Conservation (phyloP, 2,329 filamentous ascomycete species). For the Scedosporium dehoogii region DNA sequence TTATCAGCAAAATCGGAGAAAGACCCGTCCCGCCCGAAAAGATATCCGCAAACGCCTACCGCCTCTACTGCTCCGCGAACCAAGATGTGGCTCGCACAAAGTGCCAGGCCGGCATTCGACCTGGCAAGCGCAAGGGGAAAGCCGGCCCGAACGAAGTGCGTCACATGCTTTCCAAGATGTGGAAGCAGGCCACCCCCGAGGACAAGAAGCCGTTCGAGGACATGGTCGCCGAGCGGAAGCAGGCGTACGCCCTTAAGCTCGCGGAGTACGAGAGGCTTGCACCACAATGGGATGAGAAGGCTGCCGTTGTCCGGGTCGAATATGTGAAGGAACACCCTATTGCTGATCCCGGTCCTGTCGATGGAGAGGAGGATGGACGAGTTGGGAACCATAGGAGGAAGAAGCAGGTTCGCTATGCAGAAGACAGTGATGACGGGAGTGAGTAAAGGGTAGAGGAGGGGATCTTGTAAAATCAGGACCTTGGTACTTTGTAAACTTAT, state of each 20-base stretch:
- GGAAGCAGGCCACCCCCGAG: conserved; percentile 66
- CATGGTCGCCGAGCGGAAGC: conserved; percentile 61
- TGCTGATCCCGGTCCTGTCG: conserved; percentile 15
- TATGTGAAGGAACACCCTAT: conserved; percentile 46
- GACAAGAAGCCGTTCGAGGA: conserved; percentile 70
- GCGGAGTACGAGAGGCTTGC: conserved; percentile 51
- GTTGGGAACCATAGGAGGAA: conserved; percentile 8
- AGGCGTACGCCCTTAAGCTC: conserved; percentile 47
- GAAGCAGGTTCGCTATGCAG: conserved; percentile 24
- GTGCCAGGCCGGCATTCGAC: conserved; percentile 52
- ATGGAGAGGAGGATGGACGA: background rate
- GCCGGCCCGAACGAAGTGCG: conserved; percentile 72
- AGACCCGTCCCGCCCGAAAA: conserved; percentile 64
- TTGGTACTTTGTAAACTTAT: background rate
- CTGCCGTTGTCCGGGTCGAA: conserved; percentile 38
- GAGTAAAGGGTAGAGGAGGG: background rate
- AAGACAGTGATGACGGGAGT: conserved; percentile 15
- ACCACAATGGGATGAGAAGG: conserved; percentile 62
- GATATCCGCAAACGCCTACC: conserved; percentile 72
- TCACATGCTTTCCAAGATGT: conserved; percentile 78
- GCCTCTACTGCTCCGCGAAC: conserved; percentile 75
- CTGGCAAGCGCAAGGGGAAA: conserved; percentile 46
- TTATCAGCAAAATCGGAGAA: conserved; percentile 55
- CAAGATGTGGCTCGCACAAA: conserved; percentile 51
- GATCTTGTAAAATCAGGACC: background rate